Conservation (phyloP, 768 basidiomycete species). For the Podaxis sp. region DNA sequence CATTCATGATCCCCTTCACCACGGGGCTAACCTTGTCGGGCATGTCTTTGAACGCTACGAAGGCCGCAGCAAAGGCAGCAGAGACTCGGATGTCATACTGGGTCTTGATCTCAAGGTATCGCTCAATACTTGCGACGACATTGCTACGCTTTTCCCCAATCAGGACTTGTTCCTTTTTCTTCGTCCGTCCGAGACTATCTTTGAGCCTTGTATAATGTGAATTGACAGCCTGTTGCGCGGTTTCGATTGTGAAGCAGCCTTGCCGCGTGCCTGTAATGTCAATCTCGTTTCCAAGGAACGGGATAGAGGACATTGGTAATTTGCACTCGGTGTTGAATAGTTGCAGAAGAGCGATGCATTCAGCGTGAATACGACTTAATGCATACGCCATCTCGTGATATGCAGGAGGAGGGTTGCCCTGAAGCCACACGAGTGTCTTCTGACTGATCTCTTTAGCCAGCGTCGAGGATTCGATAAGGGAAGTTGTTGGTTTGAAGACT, state of each 20-base stretch:
- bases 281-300: constrained; percentile 73
- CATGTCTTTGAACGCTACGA: constrained; percentile 81
- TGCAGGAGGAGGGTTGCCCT: constrained; percentile 68
- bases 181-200: constrained; percentile 69
- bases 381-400: constrained; percentile 91
- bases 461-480: constrained; percentile 54
- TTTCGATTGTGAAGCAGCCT: constrained; percentile 77
- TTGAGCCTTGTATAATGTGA: constrained; percentile 73
- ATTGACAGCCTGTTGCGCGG: constrained; percentile 71
- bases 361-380: constrained; percentile 75
- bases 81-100: constrained; percentile 86
- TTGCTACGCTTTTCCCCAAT: constrained; percentile 77
- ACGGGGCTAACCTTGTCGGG: constrained; percentile 96
- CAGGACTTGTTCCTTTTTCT: constrained; percentile 71
- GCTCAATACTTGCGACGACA: constrained; percentile 69
- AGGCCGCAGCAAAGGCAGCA: constrained; percentile 88
- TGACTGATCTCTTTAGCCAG: constrained; percentile 67
- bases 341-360: constrained; percentile 78
- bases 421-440: constrained; percentile 73
- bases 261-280: constrained; percentile 67
- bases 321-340: constrained; percentile 88
- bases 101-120: constrained; percentile 78
- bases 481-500: constrained; percentile 20
- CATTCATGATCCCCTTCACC: constrained; percentile 96
- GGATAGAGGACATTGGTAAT: constrained; percentile 76